Conservation (phyloP, 2,329 filamentous ascomycete species). For the Trichophyton verrucosum region DNA sequence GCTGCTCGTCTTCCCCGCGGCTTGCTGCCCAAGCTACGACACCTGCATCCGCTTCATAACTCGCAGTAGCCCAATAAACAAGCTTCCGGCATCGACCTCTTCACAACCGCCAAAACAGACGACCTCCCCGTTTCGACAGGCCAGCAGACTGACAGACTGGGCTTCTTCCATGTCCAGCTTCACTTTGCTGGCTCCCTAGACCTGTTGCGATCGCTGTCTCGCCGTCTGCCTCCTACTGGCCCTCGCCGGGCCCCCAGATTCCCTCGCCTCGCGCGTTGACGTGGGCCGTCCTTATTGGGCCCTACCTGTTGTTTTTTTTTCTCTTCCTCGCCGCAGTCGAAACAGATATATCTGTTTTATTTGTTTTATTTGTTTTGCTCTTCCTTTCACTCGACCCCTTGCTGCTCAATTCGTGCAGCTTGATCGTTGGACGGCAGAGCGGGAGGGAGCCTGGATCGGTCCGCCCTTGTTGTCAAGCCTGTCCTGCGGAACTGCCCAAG, state of each 20-base stretch:
- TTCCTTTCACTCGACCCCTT: constrained; percentile 6
- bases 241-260: not conserved
- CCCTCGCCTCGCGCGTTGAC: constrained; percentile 8
- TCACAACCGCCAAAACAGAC: not conserved
- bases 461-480: constrained; percentile 3
- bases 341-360: not conserved
- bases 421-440: constrained; percentile 1
- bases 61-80: constrained; percentile 2
- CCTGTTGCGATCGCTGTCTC: constrained; percentile 6
- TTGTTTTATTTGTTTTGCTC: not conserved
- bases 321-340: constrained; percentile 3
- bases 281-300: constrained; percentile 14
- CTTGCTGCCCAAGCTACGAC: constrained; percentile 2
- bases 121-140: not conserved
- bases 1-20: not conserved
- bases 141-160: not conserved
- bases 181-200: constrained; percentile 8
- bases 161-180: not conserved
- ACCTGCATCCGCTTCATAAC: not conserved
- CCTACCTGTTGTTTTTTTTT: constrained; percentile 2
- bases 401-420: constrained; percentile 6
- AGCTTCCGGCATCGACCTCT: constrained; percentile 1
- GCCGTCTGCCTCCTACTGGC: constrained; percentile 7
- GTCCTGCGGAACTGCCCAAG: constrained; percentile 6
- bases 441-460: constrained; percentile 10